Conservation (phyloP, 306 rosid species). For the Glycyrrhiza uralensis region DNA sequence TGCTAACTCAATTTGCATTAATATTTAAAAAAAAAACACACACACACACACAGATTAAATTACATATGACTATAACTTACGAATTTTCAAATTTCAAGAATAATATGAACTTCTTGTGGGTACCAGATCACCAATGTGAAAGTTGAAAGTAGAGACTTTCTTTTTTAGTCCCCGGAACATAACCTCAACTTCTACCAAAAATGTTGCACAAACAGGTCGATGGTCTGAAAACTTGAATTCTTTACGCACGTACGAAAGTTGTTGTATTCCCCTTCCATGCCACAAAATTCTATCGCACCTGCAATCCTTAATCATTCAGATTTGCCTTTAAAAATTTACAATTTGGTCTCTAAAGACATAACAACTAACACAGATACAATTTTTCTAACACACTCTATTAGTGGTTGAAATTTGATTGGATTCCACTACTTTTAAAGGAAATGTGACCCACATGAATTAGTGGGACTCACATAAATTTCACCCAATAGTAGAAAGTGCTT, state of each 20-base stretch:
- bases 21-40: not conserved
- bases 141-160: constrained; percentile 38
- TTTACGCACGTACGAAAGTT: constrained; percentile 60
- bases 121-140: constrained; percentile 54
- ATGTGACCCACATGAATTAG: no score
- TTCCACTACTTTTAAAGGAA: no score
- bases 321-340: not conserved
- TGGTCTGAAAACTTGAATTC: constrained; percentile 86
- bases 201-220: constrained; percentile 79
- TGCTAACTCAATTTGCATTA: not conserved
- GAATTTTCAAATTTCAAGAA: constrained; percentile 34
- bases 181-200: constrained; percentile 59
- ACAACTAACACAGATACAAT: no score
- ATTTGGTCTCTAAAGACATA: not conserved
- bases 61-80: no score
- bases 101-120: constrained; percentile 38
- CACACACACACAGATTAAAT: no score
- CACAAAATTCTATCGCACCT: constrained; percentile 98
- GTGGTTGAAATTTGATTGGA: not conserved
- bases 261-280: constrained; percentile 79
- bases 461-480: no score
- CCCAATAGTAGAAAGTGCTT: no score
- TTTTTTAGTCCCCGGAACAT: constrained; percentile 41
- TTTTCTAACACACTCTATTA: no score
- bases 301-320: constrained; percentile 31